These are phyloP conservation scores for Mycena epipterygia DNA, from an alignment of 768 basidiomycete species.

Conservation along the genomic window DNA sequence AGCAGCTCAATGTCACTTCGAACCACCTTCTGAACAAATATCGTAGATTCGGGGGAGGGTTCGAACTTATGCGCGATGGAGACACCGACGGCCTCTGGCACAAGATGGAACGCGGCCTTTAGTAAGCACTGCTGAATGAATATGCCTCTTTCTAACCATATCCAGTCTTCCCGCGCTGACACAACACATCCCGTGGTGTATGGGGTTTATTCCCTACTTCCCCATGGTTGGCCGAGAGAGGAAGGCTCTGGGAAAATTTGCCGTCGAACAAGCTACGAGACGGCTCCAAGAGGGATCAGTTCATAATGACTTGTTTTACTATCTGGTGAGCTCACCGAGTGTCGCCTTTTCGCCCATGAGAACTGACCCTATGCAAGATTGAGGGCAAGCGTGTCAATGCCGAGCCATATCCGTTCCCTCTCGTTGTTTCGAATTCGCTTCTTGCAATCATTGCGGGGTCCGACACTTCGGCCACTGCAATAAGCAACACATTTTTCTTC, in stretches of 20 bases:
- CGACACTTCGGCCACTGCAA: conserved; percentile 60
- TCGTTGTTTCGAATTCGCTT: conserved; percentile 7
- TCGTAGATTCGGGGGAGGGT: conserved; percentile 24
- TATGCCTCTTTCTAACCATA: not conserved
- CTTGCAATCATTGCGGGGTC: conserved; percentile 59
- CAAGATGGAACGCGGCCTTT: conserved; percentile 10
- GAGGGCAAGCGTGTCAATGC: conserved; percentile 8
- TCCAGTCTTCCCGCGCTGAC: conserved; percentile 20
- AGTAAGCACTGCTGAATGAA: not conserved
- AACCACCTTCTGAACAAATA: not conserved
- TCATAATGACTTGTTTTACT: conserved; percentile 29
- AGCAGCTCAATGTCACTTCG: not conserved
- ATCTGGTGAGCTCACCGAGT: conserved; percentile 2
- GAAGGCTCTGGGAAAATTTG: conserved; percentile 14
- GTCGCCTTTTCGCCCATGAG: not conserved
- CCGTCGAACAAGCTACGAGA: conserved; percentile 8
- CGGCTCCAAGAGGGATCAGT: conserved; percentile 18
- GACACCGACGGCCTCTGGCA: conserved; percentile 25
- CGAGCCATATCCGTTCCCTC: conserved; percentile 11
- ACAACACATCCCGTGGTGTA: conserved; percentile 20
- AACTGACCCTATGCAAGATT: not conserved
- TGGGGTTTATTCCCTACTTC: not conserved
- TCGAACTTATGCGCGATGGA: conserved; percentile 29
- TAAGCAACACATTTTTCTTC: conserved; percentile 55
- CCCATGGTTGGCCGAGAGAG: conserved; percentile 12